Base-by-base conservation (phyloP, 371 early-diverging fungal genomes). In the Mucor piriformis region DNA sequence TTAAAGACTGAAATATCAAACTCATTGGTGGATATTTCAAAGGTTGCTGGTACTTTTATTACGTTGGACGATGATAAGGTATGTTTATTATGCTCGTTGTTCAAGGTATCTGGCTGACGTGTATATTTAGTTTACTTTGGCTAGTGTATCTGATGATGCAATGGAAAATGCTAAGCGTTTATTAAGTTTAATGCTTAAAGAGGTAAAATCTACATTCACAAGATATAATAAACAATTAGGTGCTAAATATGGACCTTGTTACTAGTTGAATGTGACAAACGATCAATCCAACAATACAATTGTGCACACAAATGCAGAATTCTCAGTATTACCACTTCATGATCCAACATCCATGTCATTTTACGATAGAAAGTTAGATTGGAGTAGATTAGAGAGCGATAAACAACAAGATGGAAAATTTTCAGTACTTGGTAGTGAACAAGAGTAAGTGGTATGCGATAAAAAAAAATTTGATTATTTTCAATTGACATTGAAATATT, bases 271-370 rank as follows among this genome's bases (percentile, higher is more conserved):
- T 13, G 29, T 62, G 6, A 66, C 70, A 2, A 43, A 50, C 5
- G 65, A 63, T 34, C 57, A 40, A 46, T 49, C 70, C 23, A 20
- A 73, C n/a, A 13, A 61, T 16, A 63, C 57, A 24, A n/a, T 62
- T 15, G 46, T 64, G 8, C 43, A 65, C 21, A 32, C 49, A n/a
- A 13, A 23, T 4, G 21, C 50, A 25, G 43, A 52, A 35, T 61
- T 54, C 24, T 37, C 24, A 16, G 60, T 65, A 8, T 33, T 72
- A 47, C 78, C 78, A 11, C 34, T 74, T 8, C 67, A 70, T 29
- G 78, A 77, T 44, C 13, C 67, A 2, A 23, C 18, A 5, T 57
- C 75, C 3, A 74, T 77, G 71, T 52, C 73, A 23, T 27, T 69
- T 0, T 58, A 61, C 34, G 44, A 55, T 15, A 64, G 55, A 51